These are phyloP conservation scores for Rhizopogon salebrosus DNA, from an alignment of 768 basidiomycete species.

Conservation along the genomic window DNA sequence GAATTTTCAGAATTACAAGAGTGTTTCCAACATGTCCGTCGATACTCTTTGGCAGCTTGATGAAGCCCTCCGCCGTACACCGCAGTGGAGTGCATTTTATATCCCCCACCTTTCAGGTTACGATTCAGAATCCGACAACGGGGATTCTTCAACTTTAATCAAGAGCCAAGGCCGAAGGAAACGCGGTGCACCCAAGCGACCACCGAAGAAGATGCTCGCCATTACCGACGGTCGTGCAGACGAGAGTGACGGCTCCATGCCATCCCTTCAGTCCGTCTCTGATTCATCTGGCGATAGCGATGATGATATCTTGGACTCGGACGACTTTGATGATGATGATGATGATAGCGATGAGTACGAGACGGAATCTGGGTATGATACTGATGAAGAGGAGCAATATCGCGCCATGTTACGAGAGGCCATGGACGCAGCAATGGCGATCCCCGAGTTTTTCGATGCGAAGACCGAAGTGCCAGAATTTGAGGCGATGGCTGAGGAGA, in stretches of 20 bases:
- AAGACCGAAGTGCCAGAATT: constrained; percentile 41
- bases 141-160: background rate
- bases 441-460: constrained; percentile 53
- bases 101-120: constrained; percentile 14
- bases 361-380: constrained; percentile 50
- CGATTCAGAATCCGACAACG: constrained; percentile 21
- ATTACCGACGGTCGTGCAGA: constrained; percentile 41
- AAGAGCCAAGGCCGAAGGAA: constrained; percentile 15
- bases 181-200: constrained; percentile 18
- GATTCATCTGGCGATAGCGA: constrained; percentile 46
- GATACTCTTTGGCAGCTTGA: constrained; percentile 63
- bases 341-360: constrained; percentile 30
- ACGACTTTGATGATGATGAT: constrained; percentile 31
- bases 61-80: constrained; percentile 43
- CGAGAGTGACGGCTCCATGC: constrained; percentile 55
- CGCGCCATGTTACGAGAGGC: constrained; percentile 61
- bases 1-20: constrained; percentile 52
- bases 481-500: constrained; percentile 39
- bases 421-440: constrained; percentile 60
- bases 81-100: constrained; percentile 55
- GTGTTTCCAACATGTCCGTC: constrained; percentile 45
- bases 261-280: constrained; percentile 60
- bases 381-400: constrained; percentile 65
- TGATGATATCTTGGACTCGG: constrained; percentile 25
- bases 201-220: constrained; percentile 37